Evolutionary conservation across 2,329 filamentous ascomycete species (phyloP).

Genomic region (Lasiodiplodia gonubiensis): DNA sequence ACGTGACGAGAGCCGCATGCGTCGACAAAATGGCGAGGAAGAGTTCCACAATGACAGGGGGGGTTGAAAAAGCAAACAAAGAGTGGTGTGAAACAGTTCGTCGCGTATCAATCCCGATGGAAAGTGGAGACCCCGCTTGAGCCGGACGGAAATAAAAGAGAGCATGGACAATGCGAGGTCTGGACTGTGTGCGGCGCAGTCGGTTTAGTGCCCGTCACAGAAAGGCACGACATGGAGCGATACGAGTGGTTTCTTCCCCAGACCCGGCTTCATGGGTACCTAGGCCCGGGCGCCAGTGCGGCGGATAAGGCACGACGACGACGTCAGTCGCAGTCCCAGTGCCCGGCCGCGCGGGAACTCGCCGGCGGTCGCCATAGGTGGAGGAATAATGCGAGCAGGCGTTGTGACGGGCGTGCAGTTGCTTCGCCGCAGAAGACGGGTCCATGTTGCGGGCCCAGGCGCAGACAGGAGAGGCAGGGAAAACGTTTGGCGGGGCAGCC

Average conservation of each 20-base stretch:
- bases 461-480: conserved; percentile 5
- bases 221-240: not conserved
- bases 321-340: conserved; percentile 15
- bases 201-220: conserved; percentile 5
- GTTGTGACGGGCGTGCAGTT: not conserved
- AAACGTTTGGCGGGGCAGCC: conserved; percentile 14
- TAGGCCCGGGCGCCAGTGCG: conserved; percentile 19
- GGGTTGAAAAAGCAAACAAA: conserved; percentile 6
- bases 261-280: conserved; percentile 1
- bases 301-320: conserved; percentile 17
- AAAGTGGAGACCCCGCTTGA: not conserved
- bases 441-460: conserved; percentile 1
- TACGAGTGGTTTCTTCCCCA: conserved; percentile 22
- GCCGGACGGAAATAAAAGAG: not conserved
- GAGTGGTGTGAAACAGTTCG: conserved; percentile 8
- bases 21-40: not conserved
- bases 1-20: conserved; percentile 15
- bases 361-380: conserved; percentile 1
- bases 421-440: not conserved
- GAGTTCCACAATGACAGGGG: not conserved
- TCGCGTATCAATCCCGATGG: not conserved
- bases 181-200: not conserved
- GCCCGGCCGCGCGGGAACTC: not conserved
- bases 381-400: not conserved
- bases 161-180: not conserved